Evolutionary conservation across 495 filamentous ascomycete genomes (phyloP), one percentile per base, ranked within the genome.

Genomic region (Podospora conica): DNA sequence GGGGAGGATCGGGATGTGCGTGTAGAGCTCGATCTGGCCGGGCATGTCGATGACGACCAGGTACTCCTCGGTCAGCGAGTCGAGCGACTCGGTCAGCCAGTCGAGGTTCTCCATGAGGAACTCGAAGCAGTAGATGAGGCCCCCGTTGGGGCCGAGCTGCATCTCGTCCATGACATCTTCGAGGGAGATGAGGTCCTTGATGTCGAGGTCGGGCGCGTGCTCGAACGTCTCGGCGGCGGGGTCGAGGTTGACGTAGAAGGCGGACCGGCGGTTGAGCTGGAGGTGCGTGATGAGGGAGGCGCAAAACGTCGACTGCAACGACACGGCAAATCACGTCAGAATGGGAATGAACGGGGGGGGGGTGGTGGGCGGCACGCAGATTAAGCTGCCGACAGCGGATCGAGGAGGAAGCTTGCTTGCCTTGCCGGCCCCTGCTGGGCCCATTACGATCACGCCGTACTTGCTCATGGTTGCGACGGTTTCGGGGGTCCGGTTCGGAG

Each of bases 141-240:
- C 95, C 48, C 95, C 95, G 72, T 98, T 98, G 25, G 95, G 95
- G 5, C 95, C 95, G 7, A 97, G 84, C 55, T 86, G 85, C 84
- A 97, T 86, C 79, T 98, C 95, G 65, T 97, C 95, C 95, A 98
- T 98, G 25, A 96, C 95, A 87, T 98, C 95, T 72, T 96, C 90
- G 57, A 98, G 86, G 2, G 90, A 92, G 76, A 98, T 97, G 25
- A 97, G 85, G 63, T 98, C 93, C 74, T 92, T 93, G 81, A 98
- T 98, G 75, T 98, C 95, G 68, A 98, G 86, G 73, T 98, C 95
- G 1, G 95, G 95, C 68, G 91, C 82, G 76, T 96, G 96, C 70
- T 86, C 85, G 77, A 98, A 98, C 54, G 88, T 85, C 76, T 97
- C 93, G 69, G 95, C 95, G 64, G 95, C 95, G 11, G 95, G 95